Evolutionary conservation across 305 asterid genomes (phyloP), one percentile per base, ranked within the genome.

Genomic region (Plantago rigida): DNA sequence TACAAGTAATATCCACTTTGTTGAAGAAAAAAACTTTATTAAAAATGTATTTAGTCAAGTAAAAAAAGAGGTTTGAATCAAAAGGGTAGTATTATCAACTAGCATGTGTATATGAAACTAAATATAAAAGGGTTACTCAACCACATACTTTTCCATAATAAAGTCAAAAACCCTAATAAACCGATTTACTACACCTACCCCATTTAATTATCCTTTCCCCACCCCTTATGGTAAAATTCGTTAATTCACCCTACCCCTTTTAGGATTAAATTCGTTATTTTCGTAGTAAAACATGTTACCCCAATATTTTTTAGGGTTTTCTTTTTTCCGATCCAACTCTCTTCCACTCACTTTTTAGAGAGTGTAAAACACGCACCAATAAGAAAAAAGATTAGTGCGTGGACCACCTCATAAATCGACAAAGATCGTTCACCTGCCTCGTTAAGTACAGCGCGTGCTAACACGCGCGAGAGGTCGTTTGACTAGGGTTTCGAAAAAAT

Each of bases 301-400:
- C 60, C 76, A 31, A 63, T 60, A n/a, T 47, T 24, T 55, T 44
- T 75, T 72, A 76, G 81, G 84, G 81, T 71, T 73, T 75, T 47
- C 61, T 36, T 61, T 77, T 65, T 47, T 53, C 13, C 9, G 15
- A 56, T 13, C 3, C 42, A 42, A 51, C 0, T 22, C 54, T 36
- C 9, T 0, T 0, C 73, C 72, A 73, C 69, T 29, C 79, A 45
- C 0, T 0, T 2, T 0, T 0, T 0, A 4, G 6, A 0, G 42
- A 0, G 69, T 64, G 71, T 0, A 5, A 0, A 0, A 0, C 71
- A 79, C 84, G 81, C 69, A 14, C 81, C 81, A 73, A 75, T 75
- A 55, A 59, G 10, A 31, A 1, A 2, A 13, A 9, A 10, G 13
- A 0, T 53, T 1, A 47, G 72, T 72, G 78, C 62, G 45, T 14